Evolutionary conservation across 2,329 filamentous ascomycete species (phyloP).

Genomic region (Calycina marina): DNA sequence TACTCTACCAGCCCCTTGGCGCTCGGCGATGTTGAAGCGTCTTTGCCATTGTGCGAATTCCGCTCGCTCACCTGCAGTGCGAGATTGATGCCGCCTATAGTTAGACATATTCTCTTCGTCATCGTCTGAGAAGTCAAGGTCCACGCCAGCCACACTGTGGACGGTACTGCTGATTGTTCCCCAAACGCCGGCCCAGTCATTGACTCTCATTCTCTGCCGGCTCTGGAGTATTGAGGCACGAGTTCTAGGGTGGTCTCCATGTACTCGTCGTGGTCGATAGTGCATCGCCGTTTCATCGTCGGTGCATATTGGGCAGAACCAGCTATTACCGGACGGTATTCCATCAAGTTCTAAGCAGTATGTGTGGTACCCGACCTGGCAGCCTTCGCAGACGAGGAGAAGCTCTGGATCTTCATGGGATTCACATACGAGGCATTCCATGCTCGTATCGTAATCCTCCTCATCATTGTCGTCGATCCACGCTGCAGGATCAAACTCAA

Average conservation of each 20-base stretch:
- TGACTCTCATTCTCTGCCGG: constrained; percentile 48
- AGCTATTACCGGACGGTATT: constrained; percentile 55
- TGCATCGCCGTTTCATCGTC: constrained; percentile 27
- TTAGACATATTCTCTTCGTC: constrained; percentile 35
- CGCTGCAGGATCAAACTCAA: constrained; percentile 69
- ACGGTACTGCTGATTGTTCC: constrained; percentile 45
- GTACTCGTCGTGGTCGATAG: constrained; percentile 7
- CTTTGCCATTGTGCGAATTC: constrained; percentile 65
- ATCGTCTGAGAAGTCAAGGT: constrained; percentile 74
- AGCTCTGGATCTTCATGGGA: constrained; percentile 68
- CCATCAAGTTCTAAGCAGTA: constrained; percentile 75
- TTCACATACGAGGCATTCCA: constrained; percentile 75
- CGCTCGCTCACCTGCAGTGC: constrained; percentile 34
- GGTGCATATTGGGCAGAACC: constrained; percentile 83
- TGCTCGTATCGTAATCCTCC: constrained; percentile 44
- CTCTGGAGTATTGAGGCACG: constrained; percentile 41
- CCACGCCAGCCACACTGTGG: constrained; percentile 55
- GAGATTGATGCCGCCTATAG: constrained; percentile 38
- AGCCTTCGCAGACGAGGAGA: constrained; percentile 80
- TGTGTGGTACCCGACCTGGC: constrained; percentile 79
- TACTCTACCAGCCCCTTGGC: constrained; percentile 36
- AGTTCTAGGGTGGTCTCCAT: constrained; percentile 30
- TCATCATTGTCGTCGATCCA: constrained; percentile 61
- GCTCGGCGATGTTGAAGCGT: constrained; percentile 66
- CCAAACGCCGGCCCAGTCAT: constrained; percentile 84